These are phyloP conservation scores for Phytopythium mirpurense DNA, from an alignment of 352 stramenopile species.

Conservation along the genomic window DNA sequence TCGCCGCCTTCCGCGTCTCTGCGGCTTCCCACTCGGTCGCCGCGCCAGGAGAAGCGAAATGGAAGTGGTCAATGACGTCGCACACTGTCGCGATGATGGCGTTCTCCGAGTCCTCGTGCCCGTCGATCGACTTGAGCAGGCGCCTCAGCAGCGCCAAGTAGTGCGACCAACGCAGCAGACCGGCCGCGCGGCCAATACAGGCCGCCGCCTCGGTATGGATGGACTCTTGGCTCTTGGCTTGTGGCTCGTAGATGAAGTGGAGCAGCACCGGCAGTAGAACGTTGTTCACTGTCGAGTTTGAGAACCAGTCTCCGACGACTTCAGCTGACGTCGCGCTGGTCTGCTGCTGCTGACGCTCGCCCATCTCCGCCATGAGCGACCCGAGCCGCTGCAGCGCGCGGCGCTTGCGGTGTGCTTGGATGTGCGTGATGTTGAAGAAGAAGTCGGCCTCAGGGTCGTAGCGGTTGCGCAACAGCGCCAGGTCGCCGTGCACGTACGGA, in stretches of 20 bases:
- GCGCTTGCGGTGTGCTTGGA: conserved; percentile 95
- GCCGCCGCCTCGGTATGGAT: conserved; percentile 92
- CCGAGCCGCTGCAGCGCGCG: conserved; percentile 90
- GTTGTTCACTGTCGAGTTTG: conserved; percentile 89
- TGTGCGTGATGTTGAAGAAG: conserved; percentile 98
- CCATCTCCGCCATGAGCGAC: conserved; percentile 79
- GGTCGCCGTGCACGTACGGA: conserved; percentile 60
- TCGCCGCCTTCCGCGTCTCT: neutral
- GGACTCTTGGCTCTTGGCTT: conserved; percentile 90
- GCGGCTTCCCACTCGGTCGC: conserved; percentile 25
- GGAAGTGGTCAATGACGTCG: conserved; percentile 94
- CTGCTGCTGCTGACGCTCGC: conserved; percentile 8
- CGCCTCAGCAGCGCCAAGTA: conserved; percentile 92
- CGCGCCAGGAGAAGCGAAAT: conserved; percentile 82
- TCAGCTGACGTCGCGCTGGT: conserved; percentile 10
- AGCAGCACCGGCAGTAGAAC: conserved; percentile 94
- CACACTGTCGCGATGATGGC: conserved; percentile 91
- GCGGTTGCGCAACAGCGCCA: conserved; percentile 63
- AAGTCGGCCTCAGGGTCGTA: conserved; percentile 96
- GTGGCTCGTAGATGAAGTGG: conserved; percentile 95
- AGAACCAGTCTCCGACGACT: conserved; percentile 37
- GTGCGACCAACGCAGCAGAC: conserved; percentile 94
- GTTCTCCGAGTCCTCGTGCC: conserved; percentile 91
- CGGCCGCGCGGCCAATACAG: conserved; percentile 88
- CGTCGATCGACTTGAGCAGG: conserved; percentile 89